A percentile compares a stretch with the other conserved stretches of the same genome.
Conservation (phyloP, 2,329 filamentous ascomycete genomes). For the Pseudogymnoascus sp. region DNA sequence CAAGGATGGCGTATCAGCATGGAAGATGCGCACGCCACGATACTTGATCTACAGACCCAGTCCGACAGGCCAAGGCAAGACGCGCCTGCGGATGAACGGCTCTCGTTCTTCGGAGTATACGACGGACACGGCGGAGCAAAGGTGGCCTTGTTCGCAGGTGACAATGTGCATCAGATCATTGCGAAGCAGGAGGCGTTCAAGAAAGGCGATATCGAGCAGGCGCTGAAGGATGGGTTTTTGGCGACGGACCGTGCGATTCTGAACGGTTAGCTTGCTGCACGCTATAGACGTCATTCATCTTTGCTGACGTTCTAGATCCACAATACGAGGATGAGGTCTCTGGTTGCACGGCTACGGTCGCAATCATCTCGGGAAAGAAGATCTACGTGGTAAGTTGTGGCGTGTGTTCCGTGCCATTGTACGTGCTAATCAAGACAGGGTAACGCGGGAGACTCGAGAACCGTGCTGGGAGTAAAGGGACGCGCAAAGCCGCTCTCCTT, state of each 20-base stretch:
- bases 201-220: slow-evolving; percentile 84
- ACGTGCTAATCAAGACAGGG: slow-evolving; percentile 49
- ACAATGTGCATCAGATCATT: slow-evolving; percentile 89
- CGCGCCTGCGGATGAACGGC: slow-evolving; percentile 56
- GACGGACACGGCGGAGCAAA: slow-evolving; percentile 97
- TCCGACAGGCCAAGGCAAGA: slow-evolving; percentile 43
- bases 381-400: slow-evolving; percentile 77
- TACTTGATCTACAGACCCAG: slow-evolving; percentile 72
- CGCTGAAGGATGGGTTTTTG: slow-evolving; percentile 92
- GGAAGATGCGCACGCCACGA: slow-evolving; percentile 88
- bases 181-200: slow-evolving; percentile 92
- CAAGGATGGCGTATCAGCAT: slow-evolving; percentile 99
- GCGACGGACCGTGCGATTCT: slow-evolving; percentile 94
- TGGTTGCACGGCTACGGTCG: slow-evolving; percentile 91
- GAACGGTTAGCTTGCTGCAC: slow-evolving; percentile 55
- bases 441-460: slow-evolving; percentile 93
- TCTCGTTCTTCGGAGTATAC: slow-evolving; percentile 97
- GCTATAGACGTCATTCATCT: slow-evolving; percentile 11
- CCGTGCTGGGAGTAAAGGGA: slow-evolving; percentile 91
- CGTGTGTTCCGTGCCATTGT: slow-evolving; percentile 10
- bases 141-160: slow-evolving; percentile 85
- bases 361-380: slow-evolving; percentile 80
- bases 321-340: slow-evolving; percentile 97
- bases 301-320: slow-evolving; percentile 57
- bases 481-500: slow-evolving; percentile 97